Base-by-base conservation (phyloP, 768 basidiomycete genomes). In the Termitomyces heimii region DNA sequence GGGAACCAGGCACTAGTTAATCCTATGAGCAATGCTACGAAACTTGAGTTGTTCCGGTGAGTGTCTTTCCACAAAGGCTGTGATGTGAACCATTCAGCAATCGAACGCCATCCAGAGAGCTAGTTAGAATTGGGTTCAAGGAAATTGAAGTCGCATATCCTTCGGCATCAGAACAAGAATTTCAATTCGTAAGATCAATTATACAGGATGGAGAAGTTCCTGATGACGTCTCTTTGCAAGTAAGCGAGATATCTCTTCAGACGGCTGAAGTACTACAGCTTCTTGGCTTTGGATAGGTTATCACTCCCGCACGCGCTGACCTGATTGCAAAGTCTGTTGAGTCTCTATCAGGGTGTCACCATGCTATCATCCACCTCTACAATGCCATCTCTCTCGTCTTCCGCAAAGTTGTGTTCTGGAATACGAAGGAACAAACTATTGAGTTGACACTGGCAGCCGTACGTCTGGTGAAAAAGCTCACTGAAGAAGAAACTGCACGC, bases 81-180 rank as follows among this genome's bases (percentile, higher is more conserved):
- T 31, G 12, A 20, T 13, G 45, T 22, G 24, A 28, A n/a, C 42
- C 42, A 85, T 85, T 26, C 66, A 77, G 78, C 29, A 70, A 75
- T 22, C 29, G 84, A n/a, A n/a, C n/a, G n/a, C n/a, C 85, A 76
- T 84, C 84, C 75, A 73, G 82, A 58, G 74, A 86, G 62, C 79
- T 92, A 48, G 73, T 91, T 62, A 82, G 85, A 66, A 83, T 86
- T 58, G 89, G 89, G 34, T 85, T 89, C 76, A 92, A 92, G 74
- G 89, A 92, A 74, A 90, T 92, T 66, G 90, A 92, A 70, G 77
- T 91, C 44, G 87, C 90, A 34, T 92, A 91, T 69, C 90, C 91
- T 28, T 87, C 89, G 50, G 89, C 90, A 34, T 88, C 86, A 48
- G 88, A 91, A 52, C 85, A 85, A 54, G 91, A 92, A 67, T 92